Conservation (phyloP, 352 stramenopile species). For the Phytophthora crassamura region DNA sequence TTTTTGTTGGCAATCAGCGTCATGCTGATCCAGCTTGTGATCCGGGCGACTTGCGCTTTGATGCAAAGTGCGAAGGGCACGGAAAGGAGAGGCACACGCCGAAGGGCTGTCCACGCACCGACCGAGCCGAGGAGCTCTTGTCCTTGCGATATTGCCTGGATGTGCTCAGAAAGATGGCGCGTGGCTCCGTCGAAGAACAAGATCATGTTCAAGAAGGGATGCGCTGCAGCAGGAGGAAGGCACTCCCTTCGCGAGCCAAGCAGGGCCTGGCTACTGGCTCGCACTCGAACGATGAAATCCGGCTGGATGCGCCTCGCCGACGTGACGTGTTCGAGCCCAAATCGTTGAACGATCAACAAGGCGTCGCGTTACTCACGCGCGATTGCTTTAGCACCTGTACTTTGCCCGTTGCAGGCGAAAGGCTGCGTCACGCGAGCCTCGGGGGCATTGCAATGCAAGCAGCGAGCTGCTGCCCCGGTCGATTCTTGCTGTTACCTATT, state of each 20-base stretch:
- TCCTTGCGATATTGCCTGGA: too few relatives aligned
- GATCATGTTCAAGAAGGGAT: too few relatives aligned
- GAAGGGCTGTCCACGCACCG: conserved; percentile 24
- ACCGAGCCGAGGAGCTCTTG: conserved; percentile 30
- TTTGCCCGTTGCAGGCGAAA: conserved; percentile 1
- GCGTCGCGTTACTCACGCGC: conserved; percentile 16
- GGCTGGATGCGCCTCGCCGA: too few relatives aligned
- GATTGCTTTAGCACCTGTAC: conserved; percentile 6
- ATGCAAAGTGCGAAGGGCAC: conserved; percentile 33
- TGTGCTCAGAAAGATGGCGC: too few relatives aligned
- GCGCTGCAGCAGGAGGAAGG: too few relatives aligned
- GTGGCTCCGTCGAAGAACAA: background rate
- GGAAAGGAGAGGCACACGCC: conserved; percentile 29
- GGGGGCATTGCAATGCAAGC: background rate
- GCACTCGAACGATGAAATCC: conserved; percentile 11
- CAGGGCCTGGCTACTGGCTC: too few relatives aligned
- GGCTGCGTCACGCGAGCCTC: too few relatives aligned
- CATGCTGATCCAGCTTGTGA: conserved; percentile 2
- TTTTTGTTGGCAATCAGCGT: conserved; percentile 14
- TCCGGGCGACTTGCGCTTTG: conserved; percentile 23
- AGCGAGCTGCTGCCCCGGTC: too few relatives aligned
- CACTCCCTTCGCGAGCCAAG: too few relatives aligned
- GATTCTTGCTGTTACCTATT: too few relatives aligned
- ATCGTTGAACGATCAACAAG: conserved; percentile 28
- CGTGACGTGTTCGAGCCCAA: conserved; percentile 15